Conservation (phyloP, 169 alveolate species). For the Fabrea salina region DNA sequence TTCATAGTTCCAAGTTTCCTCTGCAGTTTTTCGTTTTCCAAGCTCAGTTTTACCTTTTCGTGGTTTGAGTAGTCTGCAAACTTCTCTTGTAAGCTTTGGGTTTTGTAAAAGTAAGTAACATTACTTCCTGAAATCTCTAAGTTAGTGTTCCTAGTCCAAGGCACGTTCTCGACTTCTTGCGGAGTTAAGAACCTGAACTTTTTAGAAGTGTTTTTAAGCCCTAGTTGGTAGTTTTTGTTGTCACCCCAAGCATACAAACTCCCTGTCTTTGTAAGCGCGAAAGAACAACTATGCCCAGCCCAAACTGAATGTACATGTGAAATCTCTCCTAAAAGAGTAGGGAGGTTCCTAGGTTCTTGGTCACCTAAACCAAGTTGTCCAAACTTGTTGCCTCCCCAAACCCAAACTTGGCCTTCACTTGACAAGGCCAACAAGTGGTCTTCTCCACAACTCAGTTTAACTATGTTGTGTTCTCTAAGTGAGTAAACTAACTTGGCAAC, state of each 20-base stretch:
- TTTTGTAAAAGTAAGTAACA: background rate
- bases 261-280: background rate
- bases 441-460: background rate
- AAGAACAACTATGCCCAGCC: slow-evolving; percentile 4
- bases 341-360: slow-evolving; percentile 17
- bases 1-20: background rate
- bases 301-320: background rate
- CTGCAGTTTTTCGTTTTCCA: slow-evolving; percentile 12
- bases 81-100: background rate
- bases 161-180: background rate
- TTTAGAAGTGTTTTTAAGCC: background rate
- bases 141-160: slow-evolving; percentile 15
- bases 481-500: background rate
- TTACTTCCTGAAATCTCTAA: slow-evolving; percentile 11
- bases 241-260: slow-evolving; percentile 26
- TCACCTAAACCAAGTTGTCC: slow-evolving; percentile 51
- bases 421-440: slow-evolving; percentile 10
- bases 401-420: background rate
- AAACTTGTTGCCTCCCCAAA: slow-evolving; percentile 38
- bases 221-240: slow-evolving; percentile 25
- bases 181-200: background rate
- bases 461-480: background rate
- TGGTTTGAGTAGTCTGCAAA: background rate
- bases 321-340: slow-evolving; percentile 10
- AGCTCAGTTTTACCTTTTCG: background rate